These are phyloP conservation scores for Penstemon eatonii DNA, from an alignment of 257 asterid genomes.

Conservation along the genomic window DNA sequence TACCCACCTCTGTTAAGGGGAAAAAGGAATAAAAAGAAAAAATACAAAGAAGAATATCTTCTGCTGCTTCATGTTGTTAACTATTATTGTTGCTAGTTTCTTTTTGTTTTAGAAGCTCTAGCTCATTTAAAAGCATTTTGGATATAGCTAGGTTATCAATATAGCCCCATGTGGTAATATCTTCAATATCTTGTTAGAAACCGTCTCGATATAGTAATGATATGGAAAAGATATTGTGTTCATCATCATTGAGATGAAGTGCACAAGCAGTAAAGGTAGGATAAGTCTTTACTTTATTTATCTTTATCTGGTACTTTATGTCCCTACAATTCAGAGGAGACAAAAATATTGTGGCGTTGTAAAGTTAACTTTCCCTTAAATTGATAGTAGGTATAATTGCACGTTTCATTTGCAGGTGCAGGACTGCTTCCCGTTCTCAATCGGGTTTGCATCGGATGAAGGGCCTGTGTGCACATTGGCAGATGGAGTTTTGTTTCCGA, in stretches of 20 bases:
- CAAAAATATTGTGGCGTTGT: slow-evolving; percentile 5
- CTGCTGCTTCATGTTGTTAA: neutral
- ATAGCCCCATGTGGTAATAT: no score
- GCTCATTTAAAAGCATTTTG: no score
- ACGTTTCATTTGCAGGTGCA: slow-evolving; percentile 65
- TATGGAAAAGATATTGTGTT: no score
- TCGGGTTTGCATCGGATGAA: slow-evolving; percentile 70
- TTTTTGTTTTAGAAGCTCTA: no score
- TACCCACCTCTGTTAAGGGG: neutral
- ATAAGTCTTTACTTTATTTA: slow-evolving; percentile 11
- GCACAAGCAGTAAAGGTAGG: neutral
- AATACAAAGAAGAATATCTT: no score
- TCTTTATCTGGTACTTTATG: slow-evolving; percentile 22
- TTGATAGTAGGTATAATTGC: slow-evolving; percentile 26
- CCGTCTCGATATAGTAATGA: no score
- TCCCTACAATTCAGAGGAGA: slow-evolving; percentile 13
- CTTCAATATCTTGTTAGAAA: no score
- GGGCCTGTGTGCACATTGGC: slow-evolving; percentile 52
- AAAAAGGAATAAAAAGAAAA: neutral
- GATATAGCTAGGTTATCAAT: no score
- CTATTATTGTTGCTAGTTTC: neutral
- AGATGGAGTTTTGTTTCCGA: slow-evolving; percentile 58
- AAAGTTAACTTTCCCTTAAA: neutral
- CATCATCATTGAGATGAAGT: neutral
- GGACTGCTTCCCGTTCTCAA: slow-evolving; percentile 85